These are phyloP conservation scores for Dothistroma pini DNA, from an alignment of 2,329 filamentous ascomycete genomes.

Conservation along the genomic window DNA sequence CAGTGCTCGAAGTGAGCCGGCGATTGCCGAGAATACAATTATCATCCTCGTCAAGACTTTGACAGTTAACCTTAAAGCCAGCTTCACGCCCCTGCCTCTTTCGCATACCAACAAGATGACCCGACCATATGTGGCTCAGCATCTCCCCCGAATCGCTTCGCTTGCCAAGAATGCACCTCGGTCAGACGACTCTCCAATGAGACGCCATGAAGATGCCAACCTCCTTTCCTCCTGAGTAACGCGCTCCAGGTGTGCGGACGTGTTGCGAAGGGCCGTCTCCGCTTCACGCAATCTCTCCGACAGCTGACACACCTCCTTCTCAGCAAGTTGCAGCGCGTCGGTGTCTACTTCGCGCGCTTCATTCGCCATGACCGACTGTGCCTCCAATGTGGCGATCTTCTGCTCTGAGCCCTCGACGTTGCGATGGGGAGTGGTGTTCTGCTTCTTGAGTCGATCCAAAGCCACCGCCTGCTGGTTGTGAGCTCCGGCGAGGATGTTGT, in stretches of 20 bases:
- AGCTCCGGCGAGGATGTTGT: not conserved
- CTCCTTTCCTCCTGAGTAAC: not conserved
- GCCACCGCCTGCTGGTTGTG: not conserved
- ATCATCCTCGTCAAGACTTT: too few species aligned
- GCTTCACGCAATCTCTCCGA: not conserved
- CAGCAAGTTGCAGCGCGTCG: not conserved
- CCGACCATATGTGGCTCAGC: too few species aligned
- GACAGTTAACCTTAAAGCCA: too few species aligned
- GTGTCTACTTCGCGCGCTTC: constrained; percentile 1
- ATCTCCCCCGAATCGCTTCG: too few species aligned
- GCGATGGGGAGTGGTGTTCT: not conserved
- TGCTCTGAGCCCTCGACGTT: not conserved
- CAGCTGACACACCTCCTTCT: constrained; percentile 1
- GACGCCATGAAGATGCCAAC: not conserved
- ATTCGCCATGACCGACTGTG: not conserved
- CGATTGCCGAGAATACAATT: too few species aligned
- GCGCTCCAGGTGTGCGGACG: not conserved
- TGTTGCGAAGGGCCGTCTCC: not conserved
- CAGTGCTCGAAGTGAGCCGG: too few species aligned
- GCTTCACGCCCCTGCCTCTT: too few species aligned
- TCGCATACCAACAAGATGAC: too few species aligned
- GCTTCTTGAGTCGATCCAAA: not conserved
- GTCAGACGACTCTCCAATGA: not conserved
- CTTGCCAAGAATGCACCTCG: not conserved
- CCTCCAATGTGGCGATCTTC: not conserved